Evolutionary conservation across 108 stramenopile species (phyloP).

Genomic region (Cyclotella baltica): DNA sequence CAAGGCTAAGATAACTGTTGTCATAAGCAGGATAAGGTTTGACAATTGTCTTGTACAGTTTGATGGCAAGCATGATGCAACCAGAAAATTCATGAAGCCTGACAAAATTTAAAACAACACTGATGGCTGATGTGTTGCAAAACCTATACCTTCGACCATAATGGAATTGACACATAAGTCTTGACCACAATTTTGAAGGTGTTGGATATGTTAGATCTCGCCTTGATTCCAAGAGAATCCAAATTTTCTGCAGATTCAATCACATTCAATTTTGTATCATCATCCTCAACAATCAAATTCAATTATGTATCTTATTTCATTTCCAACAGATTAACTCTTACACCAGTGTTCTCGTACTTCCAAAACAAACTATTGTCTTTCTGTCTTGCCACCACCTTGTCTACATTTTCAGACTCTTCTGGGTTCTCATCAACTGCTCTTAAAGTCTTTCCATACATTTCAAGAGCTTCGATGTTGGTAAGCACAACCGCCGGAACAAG

Average conservation of each 20-base stretch:
- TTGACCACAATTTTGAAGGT: constrained; percentile 27
- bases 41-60: constrained; percentile 87
- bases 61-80: constrained; percentile 76
- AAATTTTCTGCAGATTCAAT: constrained; percentile 23
- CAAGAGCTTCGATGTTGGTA: constrained; percentile 75
- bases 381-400: constrained; percentile 55
- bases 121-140: constrained; percentile 65
- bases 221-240: constrained; percentile 51
- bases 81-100: constrained; percentile 83
- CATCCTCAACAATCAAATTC: constrained; percentile 19
- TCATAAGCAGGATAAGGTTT: constrained; percentile 87
- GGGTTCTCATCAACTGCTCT: constrained; percentile 49
- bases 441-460: constrained; percentile 70
- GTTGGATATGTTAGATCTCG: constrained; percentile 39
- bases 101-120: constrained; percentile 87
- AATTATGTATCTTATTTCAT: no score
- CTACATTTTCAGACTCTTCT: constrained; percentile 20
- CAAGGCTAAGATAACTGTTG: constrained; percentile 84
- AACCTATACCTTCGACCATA: constrained; percentile 48
- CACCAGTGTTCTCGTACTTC: constrained; percentile 55
- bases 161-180: constrained; percentile 11
- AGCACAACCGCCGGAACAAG: constrained; percentile 66
- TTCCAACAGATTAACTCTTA: constrained; percentile 26
- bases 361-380: constrained; percentile 75
- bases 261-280: constrained; percentile 39